Evolutionary conservation across 2,329 filamentous ascomycete genomes (phyloP), one percentile per base, ranked within the genome.

Genomic region (Thielaviopsis populi): DNA sequence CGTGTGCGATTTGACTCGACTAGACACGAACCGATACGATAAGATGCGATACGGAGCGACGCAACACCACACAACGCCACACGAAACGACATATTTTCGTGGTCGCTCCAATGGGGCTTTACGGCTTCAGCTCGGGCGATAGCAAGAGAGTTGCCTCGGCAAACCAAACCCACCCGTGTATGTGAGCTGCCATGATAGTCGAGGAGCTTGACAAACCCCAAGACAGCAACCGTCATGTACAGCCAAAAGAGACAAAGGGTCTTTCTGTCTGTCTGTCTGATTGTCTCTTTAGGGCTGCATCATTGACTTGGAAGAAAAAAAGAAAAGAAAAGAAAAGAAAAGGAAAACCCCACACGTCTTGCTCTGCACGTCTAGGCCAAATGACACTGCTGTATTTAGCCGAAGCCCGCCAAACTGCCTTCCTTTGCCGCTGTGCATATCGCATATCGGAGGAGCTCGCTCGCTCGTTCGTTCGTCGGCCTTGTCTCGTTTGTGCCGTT

Each of bases 371-470:
- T 50, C 2, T 15, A 15, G 46, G 11, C 46, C 19, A 50, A 22
- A 24, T 50, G 46, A 50, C 27, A 3, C 17, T 22, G n/a, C 27
- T 56, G 24, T 56, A 30, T 56, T 56, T 56, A 56, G 17, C 53
- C 53, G 53, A 56, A 37, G 24, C 30, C 27, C 30, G 53, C 53
- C 27, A 37, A 37, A 19, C 27, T 11, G 17, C 17, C 53, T 56
- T 56, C 53, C 53, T 56, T 56, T 56, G 53, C 53, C 53, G 53
- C 53, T 56, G 27, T 56, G 53, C 53, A 56, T 56, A 30, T 54
- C 10, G n/a, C 30, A 33, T 33, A 8, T 37, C 33, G 30, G 27
- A 56, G 53, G 30, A 37, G 53, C n/a, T n/a, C n/a, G n/a, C n/a
- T 5, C 19, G 46, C 11, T 22, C 46, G 19, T n/a, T 54, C 50